Conservation (phyloP, 177 flowering plant genomes). For the Vitis hybrid region DNA sequence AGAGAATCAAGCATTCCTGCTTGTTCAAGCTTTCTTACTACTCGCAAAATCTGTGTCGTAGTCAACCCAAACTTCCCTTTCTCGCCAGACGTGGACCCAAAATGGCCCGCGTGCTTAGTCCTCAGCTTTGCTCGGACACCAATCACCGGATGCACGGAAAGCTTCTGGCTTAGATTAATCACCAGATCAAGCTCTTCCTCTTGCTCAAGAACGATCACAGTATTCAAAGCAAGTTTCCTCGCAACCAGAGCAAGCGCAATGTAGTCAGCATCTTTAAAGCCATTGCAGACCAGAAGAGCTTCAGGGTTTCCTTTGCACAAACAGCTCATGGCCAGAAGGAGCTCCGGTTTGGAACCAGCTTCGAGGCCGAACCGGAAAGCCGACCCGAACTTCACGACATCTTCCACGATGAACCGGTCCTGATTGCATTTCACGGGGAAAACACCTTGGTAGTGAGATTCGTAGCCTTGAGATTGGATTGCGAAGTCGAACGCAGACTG, state of each 20-base stretch:
- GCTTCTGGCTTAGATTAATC: slow-evolving; percentile 56
- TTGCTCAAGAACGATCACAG: slow-evolving; percentile 91
- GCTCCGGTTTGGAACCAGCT: slow-evolving; percentile 98
- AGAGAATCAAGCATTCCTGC: slow-evolving; percentile 86
- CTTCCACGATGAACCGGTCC: slow-evolving; percentile 89
- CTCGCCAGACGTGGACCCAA: slow-evolving; percentile 96
- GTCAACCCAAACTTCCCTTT: slow-evolving; percentile 94
- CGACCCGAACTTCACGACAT: slow-evolving; percentile 76
- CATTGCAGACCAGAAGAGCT: slow-evolving; percentile 79
- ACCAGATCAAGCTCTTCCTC: slow-evolving; percentile 94
- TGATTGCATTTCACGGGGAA: slow-evolving; percentile 98
- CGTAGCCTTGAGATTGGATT: slow-evolving; percentile 57
- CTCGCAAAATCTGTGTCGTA: slow-evolving; percentile 71
- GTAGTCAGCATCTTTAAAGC: slow-evolving; percentile 91
- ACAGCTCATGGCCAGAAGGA: slow-evolving; percentile 89
- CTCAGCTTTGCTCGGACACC: slow-evolving; percentile 93
- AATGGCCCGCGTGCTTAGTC: slow-evolving; percentile 93
- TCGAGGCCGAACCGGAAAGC: slow-evolving; percentile 84
- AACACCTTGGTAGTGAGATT: slow-evolving; percentile 92
- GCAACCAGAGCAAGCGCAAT: slow-evolving; percentile 80
- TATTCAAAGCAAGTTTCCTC: slow-evolving; percentile 62
- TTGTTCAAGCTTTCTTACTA: slow-evolving; percentile 61
- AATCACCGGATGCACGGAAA: slow-evolving; percentile 70
- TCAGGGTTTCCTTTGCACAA: slow-evolving; percentile 84
- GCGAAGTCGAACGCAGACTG: slow-evolving; percentile 80